Percentiles rank a stretch among this genome's conserved stretches.
phyloP scores from a whole-genome alignment of 495 filamentous ascomycete species.

The Penicillium tannophilum region DNA sequence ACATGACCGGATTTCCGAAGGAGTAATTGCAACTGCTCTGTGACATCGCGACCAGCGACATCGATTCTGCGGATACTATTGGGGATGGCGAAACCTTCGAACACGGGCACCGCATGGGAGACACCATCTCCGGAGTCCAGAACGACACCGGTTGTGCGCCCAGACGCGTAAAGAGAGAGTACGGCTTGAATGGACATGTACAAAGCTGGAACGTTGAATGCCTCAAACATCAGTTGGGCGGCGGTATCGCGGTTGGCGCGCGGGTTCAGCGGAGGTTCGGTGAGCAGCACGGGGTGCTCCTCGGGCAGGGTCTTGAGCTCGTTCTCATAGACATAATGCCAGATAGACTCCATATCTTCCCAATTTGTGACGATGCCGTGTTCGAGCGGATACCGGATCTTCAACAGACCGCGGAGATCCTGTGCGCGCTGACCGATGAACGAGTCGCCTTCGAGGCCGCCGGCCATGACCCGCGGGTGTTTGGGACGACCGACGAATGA shows the following conservation, averaged over 20 bases:
- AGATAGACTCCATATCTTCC: slow-evolving; percentile 99
- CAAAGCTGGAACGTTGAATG: slow-evolving; percentile 95
- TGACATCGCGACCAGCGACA: slow-evolving; percentile 97
- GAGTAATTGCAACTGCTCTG: slow-evolving; percentile 89
- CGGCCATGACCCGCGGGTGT: slow-evolving; percentile 92
- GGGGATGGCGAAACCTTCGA: slow-evolving; percentile 96
- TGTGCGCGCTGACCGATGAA: slow-evolving; percentile 95
- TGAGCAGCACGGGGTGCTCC: slow-evolving; percentile 97
- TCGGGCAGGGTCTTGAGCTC: slow-evolving; percentile 94
- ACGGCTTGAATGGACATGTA: slow-evolving; percentile 98
- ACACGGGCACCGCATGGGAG: slow-evolving; percentile 96
- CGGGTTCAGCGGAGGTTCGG: slow-evolving; percentile 95
- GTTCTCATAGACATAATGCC: slow-evolving; percentile 82
- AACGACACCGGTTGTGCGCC: slow-evolving; percentile 94
- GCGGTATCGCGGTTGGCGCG: slow-evolving; percentile 94
- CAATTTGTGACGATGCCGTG: slow-evolving; percentile 99
- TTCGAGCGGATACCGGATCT: slow-evolving; percentile 93
- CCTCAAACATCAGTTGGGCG: slow-evolving; percentile 98
- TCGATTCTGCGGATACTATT: slow-evolving; percentile 94
- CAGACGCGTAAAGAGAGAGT: slow-evolving; percentile 93
- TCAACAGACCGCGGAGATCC: slow-evolving; percentile 88
- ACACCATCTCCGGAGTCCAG: slow-evolving; percentile 96
- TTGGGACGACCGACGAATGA: slow-evolving; percentile 97
- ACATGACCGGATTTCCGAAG: slow-evolving; percentile 91
- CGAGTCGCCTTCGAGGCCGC: slow-evolving; percentile 92